Evolutionary conservation across 106 monocot species (phyloP).

Genomic region (Alisma plantagoaquatica): DNA sequence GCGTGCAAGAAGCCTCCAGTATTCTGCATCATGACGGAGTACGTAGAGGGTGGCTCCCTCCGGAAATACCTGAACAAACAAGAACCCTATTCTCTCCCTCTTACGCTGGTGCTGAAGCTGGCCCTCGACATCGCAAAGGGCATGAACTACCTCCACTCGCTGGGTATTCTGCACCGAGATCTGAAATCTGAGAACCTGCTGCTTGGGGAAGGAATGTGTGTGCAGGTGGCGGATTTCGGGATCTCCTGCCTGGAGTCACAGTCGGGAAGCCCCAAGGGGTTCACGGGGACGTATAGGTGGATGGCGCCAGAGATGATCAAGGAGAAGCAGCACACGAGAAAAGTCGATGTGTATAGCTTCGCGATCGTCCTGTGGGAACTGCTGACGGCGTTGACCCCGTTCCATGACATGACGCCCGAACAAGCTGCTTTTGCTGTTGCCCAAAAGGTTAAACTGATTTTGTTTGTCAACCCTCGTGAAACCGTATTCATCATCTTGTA

Average conservation of each 20-base stretch:
- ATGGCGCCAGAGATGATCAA: constrained; percentile 99
- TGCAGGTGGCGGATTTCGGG: constrained; percentile 91
- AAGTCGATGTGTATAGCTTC: constrained; percentile 93
- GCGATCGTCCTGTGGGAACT: constrained; percentile 89
- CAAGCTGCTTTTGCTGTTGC: constrained; percentile 92
- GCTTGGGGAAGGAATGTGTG: constrained; percentile 65
- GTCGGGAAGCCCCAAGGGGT: constrained; percentile 59
- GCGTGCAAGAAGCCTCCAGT: constrained; percentile 94
- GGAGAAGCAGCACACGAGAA: constrained; percentile 76
- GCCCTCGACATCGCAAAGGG: constrained; percentile 78
- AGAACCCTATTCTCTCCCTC: constrained; percentile 61
- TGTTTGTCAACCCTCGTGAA: too few relatives aligned
- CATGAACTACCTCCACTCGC: constrained; percentile 83
- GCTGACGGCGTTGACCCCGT: constrained; percentile 67
- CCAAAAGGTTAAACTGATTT: constrained; percentile 67
- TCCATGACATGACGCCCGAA: constrained; percentile 84
- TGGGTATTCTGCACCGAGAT: constrained; percentile 83
- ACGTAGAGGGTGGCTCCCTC: constrained; percentile 76
- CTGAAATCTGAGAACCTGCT: constrained; percentile 92
- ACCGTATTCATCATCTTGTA: too few relatives aligned
- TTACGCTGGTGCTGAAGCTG: constrained; percentile 51
- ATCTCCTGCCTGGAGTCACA: constrained; percentile 87
- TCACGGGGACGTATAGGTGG: constrained; percentile 83
- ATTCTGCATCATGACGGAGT: constrained; percentile 92
- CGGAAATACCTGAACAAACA: constrained; percentile 85